These are phyloP conservation scores for Oryza coarctata DNA, from an alignment of 176 grass and related monocot species.

Conservation along the genomic window DNA sequence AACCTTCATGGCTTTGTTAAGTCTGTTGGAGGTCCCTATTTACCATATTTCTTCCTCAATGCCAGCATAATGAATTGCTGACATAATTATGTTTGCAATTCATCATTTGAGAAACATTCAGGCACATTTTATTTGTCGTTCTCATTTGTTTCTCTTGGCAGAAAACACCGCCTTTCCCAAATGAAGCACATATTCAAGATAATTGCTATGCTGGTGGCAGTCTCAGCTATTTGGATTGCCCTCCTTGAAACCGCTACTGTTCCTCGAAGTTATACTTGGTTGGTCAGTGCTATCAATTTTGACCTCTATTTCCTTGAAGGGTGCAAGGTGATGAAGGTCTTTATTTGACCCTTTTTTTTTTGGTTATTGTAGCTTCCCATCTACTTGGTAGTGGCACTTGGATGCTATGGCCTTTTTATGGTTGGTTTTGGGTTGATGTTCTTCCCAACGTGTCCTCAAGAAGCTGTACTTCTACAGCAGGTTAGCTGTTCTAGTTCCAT, in stretches of 20 bases:
- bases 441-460: conserved; percentile 85
- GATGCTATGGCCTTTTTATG: conserved; percentile 95
- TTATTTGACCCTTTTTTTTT: neutral
- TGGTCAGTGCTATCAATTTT: conserved; percentile 55
- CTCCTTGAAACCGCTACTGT: conserved; percentile 63
- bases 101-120: neutral
- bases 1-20: neutral
- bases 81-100: neutral
- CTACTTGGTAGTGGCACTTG: conserved; percentile 73
- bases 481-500: conserved; percentile 32
- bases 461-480: conserved; percentile 80
- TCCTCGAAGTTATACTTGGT: conserved; percentile 70
- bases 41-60: neutral
- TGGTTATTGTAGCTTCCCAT: conserved; percentile 66
- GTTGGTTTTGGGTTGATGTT: conserved; percentile 89
- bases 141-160: conserved; percentile 9
- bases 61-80: neutral
- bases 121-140: neutral
- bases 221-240: conserved; percentile 59
- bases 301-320: neutral
- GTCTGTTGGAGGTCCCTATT: neutral
- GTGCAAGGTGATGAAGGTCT: neutral
- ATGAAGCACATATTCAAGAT: conserved; percentile 69
- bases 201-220: conserved; percentile 46
- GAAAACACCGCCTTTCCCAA: neutral